A percentile compares a stretch with the other conserved stretches of the same genome.
These are phyloP conservation scores for Lachnellula cervina DNA, from an alignment of 2,329 filamentous ascomycete genomes.

Conservation along the genomic window DNA sequence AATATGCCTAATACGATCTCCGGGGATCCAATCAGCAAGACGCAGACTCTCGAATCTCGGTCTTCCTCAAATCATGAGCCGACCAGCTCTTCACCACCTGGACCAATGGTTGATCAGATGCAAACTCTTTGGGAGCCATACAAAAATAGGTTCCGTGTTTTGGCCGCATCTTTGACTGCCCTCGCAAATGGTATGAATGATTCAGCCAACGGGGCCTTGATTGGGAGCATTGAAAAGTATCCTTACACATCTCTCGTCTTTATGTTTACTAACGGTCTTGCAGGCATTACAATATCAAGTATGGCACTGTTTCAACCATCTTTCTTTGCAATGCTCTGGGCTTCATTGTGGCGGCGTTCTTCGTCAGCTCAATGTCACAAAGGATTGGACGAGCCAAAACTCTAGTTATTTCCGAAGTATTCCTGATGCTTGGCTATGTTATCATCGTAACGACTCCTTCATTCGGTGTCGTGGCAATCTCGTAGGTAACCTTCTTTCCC, in stretches of 20 bases:
- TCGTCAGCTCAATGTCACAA: conserved; percentile 54
- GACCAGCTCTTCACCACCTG: neutral
- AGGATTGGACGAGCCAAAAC: conserved; percentile 60
- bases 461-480: conserved; percentile 59
- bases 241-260: conserved; percentile 16
- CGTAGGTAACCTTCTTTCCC: conserved; percentile 30
- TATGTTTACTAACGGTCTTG: conserved; percentile 1
- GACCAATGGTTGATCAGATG: neutral
- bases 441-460: conserved; percentile 62
- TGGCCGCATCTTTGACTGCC: conserved; percentile 59
- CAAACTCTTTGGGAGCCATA: conserved; percentile 34
- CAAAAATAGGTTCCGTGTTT: conserved; percentile 65
- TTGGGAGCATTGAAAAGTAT: conserved; percentile 70
- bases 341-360: conserved; percentile 67
- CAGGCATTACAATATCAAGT: conserved; percentile 65
- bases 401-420: conserved; percentile 50
- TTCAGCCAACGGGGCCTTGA: conserved; percentile 67
- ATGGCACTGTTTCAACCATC: conserved; percentile 72
- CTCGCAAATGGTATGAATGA: conserved; percentile 69
- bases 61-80: neutral
- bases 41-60: neutral
- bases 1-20: neutral
- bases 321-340: conserved; percentile 73
- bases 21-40: too few relatives aligned
- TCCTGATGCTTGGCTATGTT: conserved; percentile 57